Base-by-base conservation (phyloP, 202 grass and related monocot species). In the Setaria viridis region DNA sequence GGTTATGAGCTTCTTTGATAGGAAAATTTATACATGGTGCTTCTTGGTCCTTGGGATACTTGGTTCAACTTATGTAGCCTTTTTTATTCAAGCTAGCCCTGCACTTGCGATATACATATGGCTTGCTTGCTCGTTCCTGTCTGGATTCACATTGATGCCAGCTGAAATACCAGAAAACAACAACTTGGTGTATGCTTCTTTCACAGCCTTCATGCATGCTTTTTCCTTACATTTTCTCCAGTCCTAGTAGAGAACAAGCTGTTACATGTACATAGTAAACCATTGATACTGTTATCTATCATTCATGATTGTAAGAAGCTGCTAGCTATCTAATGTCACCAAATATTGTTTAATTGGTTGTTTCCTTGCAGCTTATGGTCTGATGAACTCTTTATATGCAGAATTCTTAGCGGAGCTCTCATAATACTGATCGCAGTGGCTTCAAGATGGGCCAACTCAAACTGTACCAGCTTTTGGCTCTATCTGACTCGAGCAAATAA, bases 81-180 rank as follows among this genome's bases (percentile, higher is more conserved):
- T 90, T 56, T 82, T 90, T 62, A 80, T 92, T 79, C 89, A 89
- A 50, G 86, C 89, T 89, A 87, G 78, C 65, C 80, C 82, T 87
- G 81, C 83, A 9, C 54, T 98, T 71, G 89, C 87, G 2, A 73
- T 92, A 51, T 95, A 92, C 84, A 53, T 90, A 74, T 98, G 95
- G 85, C 48, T 92, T 37, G 47, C 91, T 54, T 90, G 93, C 91
- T 98, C 91, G 95, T 93, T 98, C 82, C 77, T 98, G 50, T 98
- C 95, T 70, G 60, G 88, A 74, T 98, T 98, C 88, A 98, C 95
- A 87, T 84, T 95, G 90, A 95, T 98, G 95, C 93, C 95, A 67
- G 95, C 95, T 74, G 95, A 95, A 95, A 95, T 98, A 81, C 95
- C 95, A 76, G 93, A 98, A 85, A 95, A 98, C 82, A 98, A 94